Base-by-base conservation (phyloP, 192 early-diverging fungal genomes). In the Coemansia interrupta region DNA sequence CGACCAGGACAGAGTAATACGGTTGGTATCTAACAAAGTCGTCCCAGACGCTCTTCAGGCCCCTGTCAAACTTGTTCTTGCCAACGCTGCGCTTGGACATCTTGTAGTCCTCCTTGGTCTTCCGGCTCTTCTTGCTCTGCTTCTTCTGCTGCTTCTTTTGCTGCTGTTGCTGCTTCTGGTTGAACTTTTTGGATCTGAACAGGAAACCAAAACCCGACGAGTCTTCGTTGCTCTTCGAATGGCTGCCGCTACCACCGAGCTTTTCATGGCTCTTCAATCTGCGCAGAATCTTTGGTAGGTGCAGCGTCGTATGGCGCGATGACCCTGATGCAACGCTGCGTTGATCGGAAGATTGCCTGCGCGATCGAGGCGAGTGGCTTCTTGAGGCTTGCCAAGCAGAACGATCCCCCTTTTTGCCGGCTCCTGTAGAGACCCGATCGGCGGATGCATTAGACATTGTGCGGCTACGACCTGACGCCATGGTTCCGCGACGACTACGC, bases 1-100 rank as follows among this genome's bases (percentile, higher is more conserved):
- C 80, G 12, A 82, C 67, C 45, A 78, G 23, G 18, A 74, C 52
- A 18, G 70, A 72, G 24, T 82, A 68, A 63, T 78, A 72, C 15
- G 68, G 70, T 22, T 46, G 61, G 45, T 72, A 82, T 23, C 61
- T 61, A 13, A 55, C 19, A 63, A 82, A 62, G 68, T 82, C 80
- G 20, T 78, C 75, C 72, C 70, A 73, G n/a, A 81, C 56, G 42
- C 61, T 54, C 26, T 51, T 48, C 23, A 78, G 68, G 1, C 68
- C 73, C 39, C 54, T 59, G n/a, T 77, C 73, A 52, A 71, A 77
- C 61, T 70, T 77, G 68, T 64, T 77, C 47, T 44, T 58, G 38
- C 46, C 57, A 12, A 50, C 46, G 15, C 39, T 59, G 0, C 32
- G 50, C 57, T 64, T 64, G 28, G 62, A 53, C 12, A 57, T 49